Evolutionary conservation across 2,329 filamentous ascomycete species (phyloP), one percentile per base, ranked within the genome.

Genomic region (Stachybotrys echinatus): DNA sequence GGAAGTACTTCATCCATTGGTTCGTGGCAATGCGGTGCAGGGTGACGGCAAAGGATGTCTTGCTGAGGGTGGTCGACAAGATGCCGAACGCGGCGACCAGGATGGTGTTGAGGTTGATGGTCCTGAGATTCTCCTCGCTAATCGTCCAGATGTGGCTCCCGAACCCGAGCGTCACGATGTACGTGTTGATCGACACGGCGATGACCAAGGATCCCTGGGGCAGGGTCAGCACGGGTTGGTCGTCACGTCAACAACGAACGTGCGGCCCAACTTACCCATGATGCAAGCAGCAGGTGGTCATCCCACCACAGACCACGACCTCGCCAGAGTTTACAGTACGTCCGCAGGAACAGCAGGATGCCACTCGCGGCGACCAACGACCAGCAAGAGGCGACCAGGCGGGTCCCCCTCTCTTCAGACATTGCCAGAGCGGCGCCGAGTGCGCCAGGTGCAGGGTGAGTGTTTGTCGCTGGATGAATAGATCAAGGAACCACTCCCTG

Each of bases 31-130:
- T 60, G 4, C 66, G 59, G 20, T 69, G 57, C 3, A 70, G 52
- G 0, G 67, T 69, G n/a, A 70, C 55, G 10, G 65, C 66, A 49
- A 72, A 68, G 0, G 69, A 70, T 0, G 68, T 66, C 50, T 71
- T 72, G 52, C 65, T 69, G 48, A 58, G 60, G 1, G 66, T 59
- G 5, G 67, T 68, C 1, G 67, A 61, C 17, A 65, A 53, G n/a
- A 69, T 62, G 8, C 64, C 65, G 42, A 65, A 64, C 5, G 56
- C 49, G 3, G 59, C 63, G 4, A 58, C 56, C 4, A 65, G 48
- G 23, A 65, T 63, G 23, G 60, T 61, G 19, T 57, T 50, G 23
- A 61, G 50, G n/a, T 61, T 64, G 50, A 64, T 62, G 2, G 18
- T 58, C 19, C 38, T 55, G 8, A 62, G 46, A 18, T 63, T 53